Percentiles rank a stretch among this genome's conserved stretches.
phyloP scores from a whole-genome alignment of 169 alveolate genomes.

The Cryptosporidium sp. region DNA sequence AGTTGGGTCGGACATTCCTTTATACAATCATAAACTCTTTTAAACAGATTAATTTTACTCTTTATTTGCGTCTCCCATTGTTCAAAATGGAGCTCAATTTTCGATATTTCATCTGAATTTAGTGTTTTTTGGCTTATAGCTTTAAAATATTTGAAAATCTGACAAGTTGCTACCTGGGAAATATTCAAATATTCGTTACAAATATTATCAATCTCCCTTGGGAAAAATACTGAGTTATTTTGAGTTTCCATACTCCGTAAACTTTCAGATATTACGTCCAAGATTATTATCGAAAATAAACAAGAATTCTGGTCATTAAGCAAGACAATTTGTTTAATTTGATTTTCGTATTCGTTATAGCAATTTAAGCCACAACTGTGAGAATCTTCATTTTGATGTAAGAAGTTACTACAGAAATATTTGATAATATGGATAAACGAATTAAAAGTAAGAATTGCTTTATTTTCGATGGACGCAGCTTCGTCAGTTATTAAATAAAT shows the following conservation, averaged over 20 bases:
- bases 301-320: constrained; percentile 29
- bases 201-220: constrained; percentile 41
- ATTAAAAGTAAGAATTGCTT: neutral
- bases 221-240: constrained; percentile 26
- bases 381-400: neutral
- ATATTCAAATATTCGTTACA: constrained; percentile 36
- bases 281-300: constrained; percentile 20
- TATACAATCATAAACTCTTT: neutral
- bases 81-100: neutral
- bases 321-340: neutral
- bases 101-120: neutral
- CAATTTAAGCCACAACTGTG: neutral
- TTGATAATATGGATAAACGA: neutral
- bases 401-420: constrained; percentile 15
- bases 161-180: neutral
- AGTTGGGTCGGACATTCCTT: constrained; percentile 10
- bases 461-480: neutral
- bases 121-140: neutral
- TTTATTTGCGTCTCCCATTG: neutral
- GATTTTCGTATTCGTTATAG: neutral
- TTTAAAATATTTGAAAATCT: constrained; percentile 15
- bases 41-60: constrained; percentile 1
- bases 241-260: neutral
- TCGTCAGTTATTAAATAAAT: constrained; percentile 20
- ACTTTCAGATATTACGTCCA: constrained; percentile 7